A percentile compares a stretch with the other conserved stretches of the same genome.
phyloP scores from a whole-genome alignment of 2,329 filamentous ascomycete species.

The Colletotrichum orchidophilum region DNA sequence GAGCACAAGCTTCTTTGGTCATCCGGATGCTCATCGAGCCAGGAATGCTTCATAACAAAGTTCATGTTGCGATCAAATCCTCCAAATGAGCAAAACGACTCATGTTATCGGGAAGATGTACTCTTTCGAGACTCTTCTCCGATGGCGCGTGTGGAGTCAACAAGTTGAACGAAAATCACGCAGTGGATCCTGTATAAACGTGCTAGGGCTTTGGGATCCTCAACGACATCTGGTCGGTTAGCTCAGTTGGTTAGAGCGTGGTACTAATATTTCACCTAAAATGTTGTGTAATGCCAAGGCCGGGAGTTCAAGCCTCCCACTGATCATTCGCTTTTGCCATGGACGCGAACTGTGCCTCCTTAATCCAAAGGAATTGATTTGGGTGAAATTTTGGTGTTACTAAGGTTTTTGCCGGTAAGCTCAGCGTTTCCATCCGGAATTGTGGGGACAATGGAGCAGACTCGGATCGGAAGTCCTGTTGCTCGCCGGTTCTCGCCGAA shows the following conservation, averaged over 20 bases:
- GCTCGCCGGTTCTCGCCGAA: not conserved
- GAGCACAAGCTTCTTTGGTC: no score
- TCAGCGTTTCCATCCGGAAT: not conserved
- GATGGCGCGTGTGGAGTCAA: not conserved
- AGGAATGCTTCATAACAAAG: no score
- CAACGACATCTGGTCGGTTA: slow-evolving; percentile 24
- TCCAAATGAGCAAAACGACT: not conserved
- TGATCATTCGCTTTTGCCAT: slow-evolving; percentile 14
- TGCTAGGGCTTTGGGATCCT: fast-evolving
- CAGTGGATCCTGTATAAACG: not conserved
- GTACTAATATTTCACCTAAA: slow-evolving; percentile 29
- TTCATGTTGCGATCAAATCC: no score
- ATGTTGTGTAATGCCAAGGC: slow-evolving; percentile 29
- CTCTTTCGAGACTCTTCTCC: not conserved
- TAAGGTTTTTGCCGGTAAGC: not conserved
- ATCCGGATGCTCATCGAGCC: no score
- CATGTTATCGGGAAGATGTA: not conserved
- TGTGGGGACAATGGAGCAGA: not conserved
- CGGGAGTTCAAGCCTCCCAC: slow-evolving; percentile 34
- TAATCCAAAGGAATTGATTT: not conserved
- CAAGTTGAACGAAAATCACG: not conserved
- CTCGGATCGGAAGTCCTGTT: slow-evolving; percentile 1
- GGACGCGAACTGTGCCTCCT: no score
- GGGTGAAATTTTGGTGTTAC: not conserved
- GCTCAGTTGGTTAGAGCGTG: slow-evolving; percentile 35